Evolutionary conservation across 345 rosid species (phyloP).

Genomic region (Passiflora organensis): DNA sequence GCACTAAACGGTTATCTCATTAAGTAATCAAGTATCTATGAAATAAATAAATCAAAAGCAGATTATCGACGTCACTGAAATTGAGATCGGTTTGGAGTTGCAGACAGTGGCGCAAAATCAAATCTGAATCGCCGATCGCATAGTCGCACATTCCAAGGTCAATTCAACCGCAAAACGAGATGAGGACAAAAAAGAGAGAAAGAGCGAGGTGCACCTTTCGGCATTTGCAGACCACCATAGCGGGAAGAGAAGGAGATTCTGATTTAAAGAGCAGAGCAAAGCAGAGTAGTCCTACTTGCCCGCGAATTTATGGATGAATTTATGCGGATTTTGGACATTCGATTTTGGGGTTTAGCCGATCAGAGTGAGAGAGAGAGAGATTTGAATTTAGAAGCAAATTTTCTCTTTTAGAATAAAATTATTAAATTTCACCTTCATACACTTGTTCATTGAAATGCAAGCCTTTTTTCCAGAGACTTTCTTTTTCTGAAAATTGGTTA

Average conservation of each 20-base stretch:
- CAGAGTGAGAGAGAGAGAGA: too few relatives aligned
- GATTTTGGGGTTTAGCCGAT: constrained; percentile 5
- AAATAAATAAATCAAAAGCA: too few relatives aligned
- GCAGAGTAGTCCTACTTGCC: not conserved
- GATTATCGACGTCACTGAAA: too few relatives aligned
- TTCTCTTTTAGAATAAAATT: too few relatives aligned
- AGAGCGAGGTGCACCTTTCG: constrained; percentile 18
- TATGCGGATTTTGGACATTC: not conserved
- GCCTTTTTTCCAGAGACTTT: too few relatives aligned
- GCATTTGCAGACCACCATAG: constrained; percentile 36
- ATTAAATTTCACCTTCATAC: too few relatives aligned
- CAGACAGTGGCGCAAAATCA: constrained; percentile 2
- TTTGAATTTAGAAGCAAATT: too few relatives aligned
- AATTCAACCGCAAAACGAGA: not conserved
- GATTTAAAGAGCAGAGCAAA: not conserved
- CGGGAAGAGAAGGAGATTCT: not conserved
- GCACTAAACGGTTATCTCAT: too few relatives aligned
- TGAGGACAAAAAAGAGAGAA: too few relatives aligned
- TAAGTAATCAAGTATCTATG: too few relatives aligned
- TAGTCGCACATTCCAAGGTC: not conserved
- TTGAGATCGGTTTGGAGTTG: not conserved
- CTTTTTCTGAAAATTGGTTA: too few relatives aligned
- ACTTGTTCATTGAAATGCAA: too few relatives aligned
- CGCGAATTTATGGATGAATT: not conserved
- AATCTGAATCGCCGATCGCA: constrained; percentile 10